Conservation (phyloP, 2,329 filamentous ascomycete genomes). For the Colletotrichum euphorbiae region DNA sequence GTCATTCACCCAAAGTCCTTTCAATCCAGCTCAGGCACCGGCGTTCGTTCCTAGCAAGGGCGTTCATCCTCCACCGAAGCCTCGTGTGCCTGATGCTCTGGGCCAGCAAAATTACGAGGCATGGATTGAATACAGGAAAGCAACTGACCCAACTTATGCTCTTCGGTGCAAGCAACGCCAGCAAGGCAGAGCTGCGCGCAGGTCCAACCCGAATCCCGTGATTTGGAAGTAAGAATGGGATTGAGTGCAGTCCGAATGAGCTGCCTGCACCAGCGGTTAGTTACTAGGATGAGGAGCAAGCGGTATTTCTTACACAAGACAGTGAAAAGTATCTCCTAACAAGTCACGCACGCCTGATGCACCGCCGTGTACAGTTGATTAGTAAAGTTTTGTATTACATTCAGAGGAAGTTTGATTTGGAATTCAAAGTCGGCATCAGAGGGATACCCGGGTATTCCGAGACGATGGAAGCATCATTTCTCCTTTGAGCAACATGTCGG, state of each 20-base stretch:
- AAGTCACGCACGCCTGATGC: neutral
- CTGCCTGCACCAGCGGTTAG: no score
- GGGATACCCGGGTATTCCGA: neutral
- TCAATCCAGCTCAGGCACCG: constrained; percentile 7
- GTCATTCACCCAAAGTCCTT: neutral
- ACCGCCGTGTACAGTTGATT: neutral
- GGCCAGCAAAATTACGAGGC: constrained; percentile 61
- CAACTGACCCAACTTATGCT: constrained; percentile 60
- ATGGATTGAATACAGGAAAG: constrained; percentile 62
- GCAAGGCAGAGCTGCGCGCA: constrained; percentile 15
- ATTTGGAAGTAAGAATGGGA: neutral
- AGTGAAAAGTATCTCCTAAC: neutral
- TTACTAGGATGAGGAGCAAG: no score
- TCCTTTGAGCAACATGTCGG: neutral
- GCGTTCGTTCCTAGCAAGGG: neutral
- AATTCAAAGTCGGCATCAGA: neutral
- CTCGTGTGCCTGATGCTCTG: constrained; percentile 53
- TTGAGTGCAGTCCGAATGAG: neutral
- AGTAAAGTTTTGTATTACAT: constrained; percentile 6
- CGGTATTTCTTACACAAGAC: no score
- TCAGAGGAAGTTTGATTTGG: constrained; percentile 8
- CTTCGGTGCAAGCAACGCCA: constrained; percentile 55
- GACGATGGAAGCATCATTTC: neutral
- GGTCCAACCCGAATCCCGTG: neutral
- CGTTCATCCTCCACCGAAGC: constrained; percentile 51